Evolutionary conservation across 225 moss, liverwort and hornwort genomes (phyloP), one percentile per base, ranked within the genome.

Genomic region (Polytrichum commune): DNA sequence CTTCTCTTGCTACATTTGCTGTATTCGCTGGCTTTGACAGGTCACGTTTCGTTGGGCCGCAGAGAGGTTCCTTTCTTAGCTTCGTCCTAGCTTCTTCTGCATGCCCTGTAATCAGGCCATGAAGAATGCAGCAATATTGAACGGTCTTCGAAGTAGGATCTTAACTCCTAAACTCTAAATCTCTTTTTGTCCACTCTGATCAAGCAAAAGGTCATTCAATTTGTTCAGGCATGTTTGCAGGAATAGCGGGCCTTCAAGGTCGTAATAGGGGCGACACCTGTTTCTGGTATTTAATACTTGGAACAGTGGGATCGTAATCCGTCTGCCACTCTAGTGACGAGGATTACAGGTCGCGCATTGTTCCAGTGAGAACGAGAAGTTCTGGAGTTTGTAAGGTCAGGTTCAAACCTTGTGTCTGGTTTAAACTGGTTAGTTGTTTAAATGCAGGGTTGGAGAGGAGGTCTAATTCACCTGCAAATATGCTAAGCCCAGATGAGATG

Each of bases 401-500:
- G 66, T 32, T 46, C 8, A 8, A 30, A 30, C 46, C 24, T 63
- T 60, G 63, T 79, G 62, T 76, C 86, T 83, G 26, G 26, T 26
- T 81, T 74, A 83, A 80, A 69, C 64, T 75, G 76, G 62, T 68
- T 76, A 83, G 86, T 87, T 83, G 78, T 73, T 83, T 81, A 69
- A 82, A 79, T 83, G 86, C 86, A 87, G 86, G 86, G 74, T 66
- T 78, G 80, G 74, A 83, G 83, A 72, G 76, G 83, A 87, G 83
- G 66, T 76, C 54, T 78, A 67, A 76, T 24, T 74, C 83, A 77
- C 76, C 83, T 83, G 78, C 78, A 66, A 72, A 54, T 60, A 58
- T 76, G 86, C 83, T 81, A 83, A 76, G 73, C 74, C 66, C 78
- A 72, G 78, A 78, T 80, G 81, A 69, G 83, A 83, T 81, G 76